Evolutionary conservation across 352 stramenopile genomes (phyloP), one percentile per base, ranked within the genome.

Genomic region (Pythium monospermum): DNA sequence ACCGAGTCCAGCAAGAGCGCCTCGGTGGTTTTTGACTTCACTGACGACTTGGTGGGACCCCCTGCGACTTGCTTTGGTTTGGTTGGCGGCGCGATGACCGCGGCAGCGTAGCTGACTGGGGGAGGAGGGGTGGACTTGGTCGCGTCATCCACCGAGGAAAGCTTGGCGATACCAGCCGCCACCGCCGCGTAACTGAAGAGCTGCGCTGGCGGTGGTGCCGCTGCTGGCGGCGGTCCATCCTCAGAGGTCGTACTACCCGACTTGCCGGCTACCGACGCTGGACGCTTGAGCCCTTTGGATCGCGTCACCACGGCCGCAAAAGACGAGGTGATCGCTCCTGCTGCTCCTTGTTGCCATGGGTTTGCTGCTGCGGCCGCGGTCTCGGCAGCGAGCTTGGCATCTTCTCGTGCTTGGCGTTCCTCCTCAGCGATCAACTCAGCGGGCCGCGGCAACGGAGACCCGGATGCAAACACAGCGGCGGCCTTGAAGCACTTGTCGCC

Each of bases 121-220:
- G 68, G 40, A 6, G 49, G 22, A 1, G 57, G 18, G 3, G 49
- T 22, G 4, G 40, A 16, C 25, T 47, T 47, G 22, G 49, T 53
- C 3, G 43, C 31, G n/a, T 40, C 18, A 7, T 69, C 55, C 6
- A 57, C 50, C 12, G 53, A 26, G 18, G 59, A 45, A 30, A 64
- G 42, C 53, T 82, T 85, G 1, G 53, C 77, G 30, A 85, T 83
- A 12, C 80, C 80, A 38, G 77, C 71, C 40, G 80, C 80, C 31
- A 91, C 73, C 0, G 71, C 80, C 2, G 80, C 80, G 48, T 91
- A 91, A 49, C 76, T 87, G 38, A 87, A 87, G 16, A 68, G 66
- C 19, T 70, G 71, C 12, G 54, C 41, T 21, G 16, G 36, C 6
- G 8, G 6, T 11, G 46, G 44, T 13, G 36, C 21, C 13, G 61